These are phyloP conservation scores for Colletotrichum cereale DNA, from an alignment of 2,329 filamentous ascomycete species.

Conservation along the genomic window DNA sequence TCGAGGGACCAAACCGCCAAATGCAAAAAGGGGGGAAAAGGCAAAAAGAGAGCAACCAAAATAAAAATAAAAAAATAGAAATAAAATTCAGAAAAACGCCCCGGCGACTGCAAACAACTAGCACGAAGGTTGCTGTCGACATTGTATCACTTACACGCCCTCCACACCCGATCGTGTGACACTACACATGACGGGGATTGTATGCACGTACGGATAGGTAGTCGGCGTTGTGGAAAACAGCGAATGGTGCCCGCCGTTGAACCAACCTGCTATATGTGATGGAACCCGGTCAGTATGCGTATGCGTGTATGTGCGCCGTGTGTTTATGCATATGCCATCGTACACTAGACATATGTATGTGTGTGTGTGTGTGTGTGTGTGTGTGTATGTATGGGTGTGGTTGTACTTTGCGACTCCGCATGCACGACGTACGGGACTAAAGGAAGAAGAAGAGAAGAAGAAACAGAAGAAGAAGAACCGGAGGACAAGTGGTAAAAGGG, in stretches of 20 bases:
- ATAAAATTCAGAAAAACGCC: not conserved
- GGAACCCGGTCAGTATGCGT: not conserved
- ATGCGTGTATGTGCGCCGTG: not conserved
- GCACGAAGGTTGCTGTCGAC: too few relatives aligned
- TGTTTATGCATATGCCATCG: not conserved
- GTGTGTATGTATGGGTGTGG: not conserved
- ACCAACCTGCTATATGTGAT: not conserved
- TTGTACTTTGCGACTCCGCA: not conserved
- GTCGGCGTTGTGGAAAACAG: not conserved
- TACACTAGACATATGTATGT: not conserved
- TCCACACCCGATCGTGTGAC: slow-evolving; percentile 4
- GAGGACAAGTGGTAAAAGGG: not conserved
- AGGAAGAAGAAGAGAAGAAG: not conserved
- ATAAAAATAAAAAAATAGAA: not conserved
- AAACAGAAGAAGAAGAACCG: not conserved
- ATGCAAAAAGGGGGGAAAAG: too few relatives aligned
- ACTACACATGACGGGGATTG: not conserved
- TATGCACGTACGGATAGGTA: not conserved
- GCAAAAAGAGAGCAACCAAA: not conserved
- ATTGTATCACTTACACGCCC: too few relatives aligned
- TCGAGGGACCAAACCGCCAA: too few relatives aligned
- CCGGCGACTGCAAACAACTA: not conserved
- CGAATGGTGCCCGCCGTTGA: too few relatives aligned
- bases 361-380: not conserved
- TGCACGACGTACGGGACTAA: not conserved